Conservation (phyloP, 306 rosid species). For the Coriaria nepalensis region DNA sequence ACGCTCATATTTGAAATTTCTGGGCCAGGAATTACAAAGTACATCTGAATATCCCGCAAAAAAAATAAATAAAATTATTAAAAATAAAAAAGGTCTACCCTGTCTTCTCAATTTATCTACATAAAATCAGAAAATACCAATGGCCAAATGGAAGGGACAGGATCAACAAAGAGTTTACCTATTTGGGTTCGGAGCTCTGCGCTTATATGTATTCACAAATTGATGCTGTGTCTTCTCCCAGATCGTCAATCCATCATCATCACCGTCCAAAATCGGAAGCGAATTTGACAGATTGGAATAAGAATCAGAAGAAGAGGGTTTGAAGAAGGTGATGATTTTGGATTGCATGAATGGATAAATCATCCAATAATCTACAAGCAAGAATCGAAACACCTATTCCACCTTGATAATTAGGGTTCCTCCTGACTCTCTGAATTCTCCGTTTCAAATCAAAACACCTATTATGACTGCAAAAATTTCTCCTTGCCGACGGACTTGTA, state of each 20-base stretch:
- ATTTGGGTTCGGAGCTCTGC: constrained; percentile 24
- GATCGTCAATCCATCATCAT: constrained; percentile 24
- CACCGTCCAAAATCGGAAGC: constrained; percentile 6
- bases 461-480: too few species aligned
- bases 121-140: too few species aligned
- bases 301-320: constrained; percentile 19
- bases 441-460: too few species aligned
- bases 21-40: not conserved
- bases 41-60: not conserved
- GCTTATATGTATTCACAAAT: constrained; percentile 33
- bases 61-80: too few species aligned
- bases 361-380: too few species aligned
- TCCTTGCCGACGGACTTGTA: too few species aligned
- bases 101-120: too few species aligned
- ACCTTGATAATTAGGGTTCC: too few species aligned
- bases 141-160: not conserved
- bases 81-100: too few species aligned
- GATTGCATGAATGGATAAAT: constrained; percentile 19
- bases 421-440: too few species aligned
- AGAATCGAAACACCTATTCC: too few species aligned
- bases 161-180: constrained; percentile 10
- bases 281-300: constrained; percentile 13
- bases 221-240: constrained; percentile 52
- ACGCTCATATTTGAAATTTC: too few species aligned
- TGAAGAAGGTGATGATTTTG: constrained; percentile 64